Evolutionary conservation across 345 rosid species (phyloP).

Genomic region (Murraya koenigii): DNA sequence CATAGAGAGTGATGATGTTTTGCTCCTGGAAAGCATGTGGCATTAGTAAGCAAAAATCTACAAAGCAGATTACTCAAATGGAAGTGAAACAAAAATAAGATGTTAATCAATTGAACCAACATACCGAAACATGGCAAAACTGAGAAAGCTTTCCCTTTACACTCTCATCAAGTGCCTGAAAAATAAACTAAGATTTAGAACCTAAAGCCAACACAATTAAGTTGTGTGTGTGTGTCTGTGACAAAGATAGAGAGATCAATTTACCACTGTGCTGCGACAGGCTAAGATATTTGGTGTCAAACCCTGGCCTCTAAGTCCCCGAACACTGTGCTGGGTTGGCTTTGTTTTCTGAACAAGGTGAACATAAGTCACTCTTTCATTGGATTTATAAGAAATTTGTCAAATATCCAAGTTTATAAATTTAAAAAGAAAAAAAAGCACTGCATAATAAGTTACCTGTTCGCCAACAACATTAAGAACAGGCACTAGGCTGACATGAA

Average conservation of each 20-base stretch:
- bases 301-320: conserved; percentile 82
- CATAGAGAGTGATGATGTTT: conserved; percentile 74
- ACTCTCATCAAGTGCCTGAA: conserved; percentile 83
- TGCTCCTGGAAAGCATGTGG: conserved; percentile 51
- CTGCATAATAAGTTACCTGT: conserved; percentile 49
- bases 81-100: background rate
- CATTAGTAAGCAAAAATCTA: background rate
- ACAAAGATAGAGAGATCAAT: conserved; percentile 7
- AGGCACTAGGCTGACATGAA: conserved; percentile 99
- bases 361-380: background rate
- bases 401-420: background rate
- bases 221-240: background rate
- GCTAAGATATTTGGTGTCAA: conserved; percentile 85
- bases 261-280: conserved; percentile 86
- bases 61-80: conserved; percentile 4
- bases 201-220: conserved; percentile 4
- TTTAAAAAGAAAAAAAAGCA: background rate
- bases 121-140: conserved; percentile 91
- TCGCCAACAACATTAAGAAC: conserved; percentile 95
- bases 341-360: conserved; percentile 73
- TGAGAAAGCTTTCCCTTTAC: conserved; percentile 85
- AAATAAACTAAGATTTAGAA: conserved; percentile 22
- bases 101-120: background rate
- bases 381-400: background rate
- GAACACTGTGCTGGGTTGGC: conserved; percentile 97